Percentiles rank a stretch among this genome's conserved stretches.
Conservation (phyloP, 2,329 filamentous ascomycete genomes). For the Metarhizium anisopliae region DNA sequence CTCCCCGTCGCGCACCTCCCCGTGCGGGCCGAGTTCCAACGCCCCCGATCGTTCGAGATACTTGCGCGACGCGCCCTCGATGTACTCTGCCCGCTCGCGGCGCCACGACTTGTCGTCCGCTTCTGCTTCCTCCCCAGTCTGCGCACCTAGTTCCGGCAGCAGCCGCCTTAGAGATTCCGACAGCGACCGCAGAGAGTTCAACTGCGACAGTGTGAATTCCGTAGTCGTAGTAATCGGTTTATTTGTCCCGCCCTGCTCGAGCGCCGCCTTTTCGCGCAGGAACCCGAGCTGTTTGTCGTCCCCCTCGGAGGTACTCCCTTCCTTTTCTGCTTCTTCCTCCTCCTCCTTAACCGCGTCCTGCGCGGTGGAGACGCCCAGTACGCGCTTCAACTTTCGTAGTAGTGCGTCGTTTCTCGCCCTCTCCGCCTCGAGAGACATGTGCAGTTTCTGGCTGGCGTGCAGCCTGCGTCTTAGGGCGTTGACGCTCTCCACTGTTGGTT, state of each 20-base stretch:
- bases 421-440: slow-evolving; percentile 61
- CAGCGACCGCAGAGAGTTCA: slow-evolving; percentile 67
- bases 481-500: slow-evolving; percentile 58
- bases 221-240: slow-evolving; percentile 61
- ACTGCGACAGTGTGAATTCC: slow-evolving; percentile 71
- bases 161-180: slow-evolving; percentile 52
- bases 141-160: slow-evolving; percentile 46
- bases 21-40: slow-evolving; percentile 52
- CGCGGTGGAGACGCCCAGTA: slow-evolving; percentile 23
- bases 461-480: slow-evolving; percentile 64
- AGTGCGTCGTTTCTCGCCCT: slow-evolving; percentile 62
- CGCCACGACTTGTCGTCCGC: slow-evolving; percentile 43
- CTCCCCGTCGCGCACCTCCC: slow-evolving; percentile 56
- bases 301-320: slow-evolving; percentile 1
- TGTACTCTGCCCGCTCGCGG: slow-evolving; percentile 68
- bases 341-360: slow-evolving; percentile 9
- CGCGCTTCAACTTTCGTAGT: slow-evolving; percentile 50
- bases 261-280: slow-evolving; percentile 42
- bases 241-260: slow-evolving; percentile 40
- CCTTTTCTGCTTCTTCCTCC: slow-evolving; percentile 1
- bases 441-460: slow-evolving; percentile 69
- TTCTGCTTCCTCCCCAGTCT: slow-evolving; percentile 16
- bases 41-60: slow-evolving; percentile 66
- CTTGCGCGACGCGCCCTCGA: slow-evolving; percentile 68
- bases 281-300: slow-evolving; percentile 39